Base-by-base conservation (phyloP, 2,329 filamentous ascomycete species). In the Fusarium brevicatenulatum region DNA sequence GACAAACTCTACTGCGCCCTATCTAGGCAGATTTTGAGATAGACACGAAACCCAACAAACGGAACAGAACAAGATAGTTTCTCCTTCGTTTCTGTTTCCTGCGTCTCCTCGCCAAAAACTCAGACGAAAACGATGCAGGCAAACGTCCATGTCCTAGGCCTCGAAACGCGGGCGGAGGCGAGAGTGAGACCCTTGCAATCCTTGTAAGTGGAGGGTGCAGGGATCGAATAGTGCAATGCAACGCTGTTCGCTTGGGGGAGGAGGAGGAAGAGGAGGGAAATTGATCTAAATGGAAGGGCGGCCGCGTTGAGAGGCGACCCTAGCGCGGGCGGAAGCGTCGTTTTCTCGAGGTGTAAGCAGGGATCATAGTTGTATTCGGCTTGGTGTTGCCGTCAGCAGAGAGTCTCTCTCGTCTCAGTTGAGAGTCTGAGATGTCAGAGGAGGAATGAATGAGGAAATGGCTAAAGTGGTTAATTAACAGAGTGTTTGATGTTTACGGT, bases 291-390 rank as follows among this genome's bases (percentile, higher is more conserved):
- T 68, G 70, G 70, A 49, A 72, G 71, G 71, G 55, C 67, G 71
- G 71, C 71, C 71, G 71, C 71, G 59, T 72, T 61, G 50, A 55
- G 59, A 74, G 43, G 71, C 63, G 71, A 72, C 71, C 71, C 71
- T 73, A 73, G 71, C 71, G 71, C 63, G 44, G 44, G 34, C 28
- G 23, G 34, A 57, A 23, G 25, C 28, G 39, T 43, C 32, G 23
- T 40, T 64, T 44, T 18, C 42, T 55, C 21, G 36, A 55, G 49
- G 60, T 43, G 62, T 43, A 34, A 28, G 30, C 49, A 44, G 49
- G 37, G 46, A 47, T 37, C 23, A 36, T 52, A 43, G 23, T 39
- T 44, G 36, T 64, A 43, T 43, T 62, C 49, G 61, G 62, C 66
- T 57, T 50, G 44, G 42, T 44, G 53, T 68, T 70, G 54, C 61